Conservation (phyloP, 768 basidiomycete species). For the Hirschioporus abietinus region DNA sequence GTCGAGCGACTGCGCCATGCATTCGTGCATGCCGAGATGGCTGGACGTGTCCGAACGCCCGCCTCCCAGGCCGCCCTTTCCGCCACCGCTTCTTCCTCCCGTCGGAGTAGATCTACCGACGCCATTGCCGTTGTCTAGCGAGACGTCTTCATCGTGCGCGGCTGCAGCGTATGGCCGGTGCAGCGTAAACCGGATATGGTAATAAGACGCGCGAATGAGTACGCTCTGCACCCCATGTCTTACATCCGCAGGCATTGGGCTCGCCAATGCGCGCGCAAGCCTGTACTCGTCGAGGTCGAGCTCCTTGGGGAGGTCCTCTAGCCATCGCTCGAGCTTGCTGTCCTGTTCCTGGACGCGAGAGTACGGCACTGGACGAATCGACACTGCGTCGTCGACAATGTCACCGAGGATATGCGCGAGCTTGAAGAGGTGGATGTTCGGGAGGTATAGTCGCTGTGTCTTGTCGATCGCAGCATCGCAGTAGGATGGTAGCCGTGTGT, state of each 20-base stretch:
- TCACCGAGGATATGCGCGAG: constrained; percentile 77
- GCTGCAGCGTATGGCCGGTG: constrained; percentile 70
- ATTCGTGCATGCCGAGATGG: constrained; percentile 8
- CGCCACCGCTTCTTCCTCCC: not conserved
- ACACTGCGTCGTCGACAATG: constrained; percentile 81
- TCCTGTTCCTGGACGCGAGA: constrained; percentile 71
- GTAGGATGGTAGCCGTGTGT: constrained; percentile 70
- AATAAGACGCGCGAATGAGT: constrained; percentile 69
- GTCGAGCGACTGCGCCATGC: constrained; percentile 37
- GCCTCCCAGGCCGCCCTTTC: not conserved
- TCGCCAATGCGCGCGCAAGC: constrained; percentile 67
- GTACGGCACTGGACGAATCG: constrained; percentile 73
- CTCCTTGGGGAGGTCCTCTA: constrained; percentile 69
- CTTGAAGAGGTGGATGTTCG: constrained; percentile 69
- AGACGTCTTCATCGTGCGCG: constrained; percentile 2
- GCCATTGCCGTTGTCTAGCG: not conserved
- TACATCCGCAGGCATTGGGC: constrained; percentile 49
- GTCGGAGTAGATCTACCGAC: not conserved
- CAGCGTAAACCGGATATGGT: constrained; percentile 80
- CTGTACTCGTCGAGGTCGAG: constrained; percentile 73
- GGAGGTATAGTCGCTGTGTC: constrained; percentile 60
- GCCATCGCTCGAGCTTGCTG: constrained; percentile 65
- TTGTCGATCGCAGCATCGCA: constrained; percentile 61
- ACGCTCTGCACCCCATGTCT: constrained; percentile 78
- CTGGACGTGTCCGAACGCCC: not conserved